Conservation (phyloP, 2,329 filamentous ascomycete genomes). For the Westerdykella aurantiaca region DNA sequence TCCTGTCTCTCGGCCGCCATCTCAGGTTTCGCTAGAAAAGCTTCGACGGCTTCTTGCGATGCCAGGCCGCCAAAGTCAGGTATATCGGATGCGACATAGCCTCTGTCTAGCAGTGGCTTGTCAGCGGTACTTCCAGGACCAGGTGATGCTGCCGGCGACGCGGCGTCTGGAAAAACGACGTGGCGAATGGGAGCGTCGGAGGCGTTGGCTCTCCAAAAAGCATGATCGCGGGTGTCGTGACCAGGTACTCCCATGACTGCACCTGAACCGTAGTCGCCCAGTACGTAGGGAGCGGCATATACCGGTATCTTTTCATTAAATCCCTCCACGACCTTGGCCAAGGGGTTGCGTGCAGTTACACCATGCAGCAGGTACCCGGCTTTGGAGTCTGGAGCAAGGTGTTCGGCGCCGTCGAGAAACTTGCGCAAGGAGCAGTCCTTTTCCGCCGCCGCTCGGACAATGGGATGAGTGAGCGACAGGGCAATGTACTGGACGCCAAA, state of each 20-base stretch:
- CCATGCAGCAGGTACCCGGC: conserved; percentile 61
- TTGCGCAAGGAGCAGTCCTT: conserved; percentile 56
- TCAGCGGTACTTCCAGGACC: conserved; percentile 36
- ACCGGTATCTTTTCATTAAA: conserved; percentile 57
- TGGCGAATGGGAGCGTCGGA: conserved; percentile 55
- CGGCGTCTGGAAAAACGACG: conserved; percentile 40
- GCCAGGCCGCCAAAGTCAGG: conserved; percentile 59
- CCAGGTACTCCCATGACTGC: conserved; percentile 90
- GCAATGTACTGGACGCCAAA: conserved; percentile 82
- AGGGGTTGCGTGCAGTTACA: conserved; percentile 27
- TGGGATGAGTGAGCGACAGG: conserved; percentile 65
- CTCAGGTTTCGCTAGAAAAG: conserved; percentile 47
- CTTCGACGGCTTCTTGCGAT: conserved; percentile 57
- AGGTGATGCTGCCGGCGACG: conserved; percentile 1
- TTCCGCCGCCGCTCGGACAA: conserved; percentile 58
- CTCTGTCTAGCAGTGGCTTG: conserved; percentile 58
- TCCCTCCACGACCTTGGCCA: conserved; percentile 50
- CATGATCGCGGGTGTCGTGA: conserved; percentile 71
- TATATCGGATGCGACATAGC: conserved; percentile 61
- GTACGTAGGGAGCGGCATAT: conserved; percentile 77
- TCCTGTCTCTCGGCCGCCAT: conserved; percentile 58
- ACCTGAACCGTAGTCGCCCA: conserved; percentile 79
- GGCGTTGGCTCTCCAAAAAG: conserved; percentile 71
- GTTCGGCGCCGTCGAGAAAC: conserved; percentile 56
- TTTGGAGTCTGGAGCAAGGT: conserved; percentile 52